These are phyloP conservation scores for Mycena kentingensis DNA, from an alignment of 768 basidiomycete genomes.

Conservation along the genomic window DNA sequence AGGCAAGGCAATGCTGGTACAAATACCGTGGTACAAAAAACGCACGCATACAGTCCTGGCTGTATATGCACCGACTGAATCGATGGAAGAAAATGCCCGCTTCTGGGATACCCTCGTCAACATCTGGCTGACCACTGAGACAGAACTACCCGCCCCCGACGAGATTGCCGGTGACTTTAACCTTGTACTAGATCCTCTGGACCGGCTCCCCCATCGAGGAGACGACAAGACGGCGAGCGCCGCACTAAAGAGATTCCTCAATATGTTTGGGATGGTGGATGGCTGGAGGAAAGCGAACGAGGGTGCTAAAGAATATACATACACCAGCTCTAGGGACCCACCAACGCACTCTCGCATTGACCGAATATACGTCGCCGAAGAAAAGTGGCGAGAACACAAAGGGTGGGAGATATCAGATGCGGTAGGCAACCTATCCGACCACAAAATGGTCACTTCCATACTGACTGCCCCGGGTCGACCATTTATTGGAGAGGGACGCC, in stretches of 20 bases:
- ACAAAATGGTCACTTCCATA: slow-evolving; percentile 3
- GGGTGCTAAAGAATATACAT: background rate
- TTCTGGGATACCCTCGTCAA: slow-evolving; percentile 22
- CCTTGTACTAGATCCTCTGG: slow-evolving; percentile 3
- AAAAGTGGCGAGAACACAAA: background rate
- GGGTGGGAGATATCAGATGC: background rate
- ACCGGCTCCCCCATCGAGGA: slow-evolving; percentile 7
- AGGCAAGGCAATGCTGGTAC: slow-evolving; percentile 14
- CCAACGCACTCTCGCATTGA: slow-evolving; percentile 3
- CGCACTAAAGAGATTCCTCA: slow-evolving; percentile 1
- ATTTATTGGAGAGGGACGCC: slow-evolving; percentile 1
- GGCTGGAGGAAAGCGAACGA: slow-evolving; percentile 10
- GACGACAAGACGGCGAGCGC: background rate
- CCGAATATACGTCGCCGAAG: background rate
- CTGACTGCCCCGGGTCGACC: slow-evolving; percentile 3
- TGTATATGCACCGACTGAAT: slow-evolving; percentile 23
- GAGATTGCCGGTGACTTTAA: slow-evolving; percentile 8
- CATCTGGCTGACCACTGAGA: background rate
- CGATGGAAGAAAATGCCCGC: background rate
- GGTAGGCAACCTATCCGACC: background rate
- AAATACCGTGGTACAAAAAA: slow-evolving; percentile 12
- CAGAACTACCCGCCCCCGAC: slow-evolving; percentile 11
- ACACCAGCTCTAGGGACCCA: background rate
- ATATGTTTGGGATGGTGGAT: slow-evolving; percentile 4
- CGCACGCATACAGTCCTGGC: slow-evolving; percentile 12